These are phyloP conservation scores for Salvia miltiorrhiza DNA, from an alignment of 257 asterid species.

Conservation along the genomic window DNA sequence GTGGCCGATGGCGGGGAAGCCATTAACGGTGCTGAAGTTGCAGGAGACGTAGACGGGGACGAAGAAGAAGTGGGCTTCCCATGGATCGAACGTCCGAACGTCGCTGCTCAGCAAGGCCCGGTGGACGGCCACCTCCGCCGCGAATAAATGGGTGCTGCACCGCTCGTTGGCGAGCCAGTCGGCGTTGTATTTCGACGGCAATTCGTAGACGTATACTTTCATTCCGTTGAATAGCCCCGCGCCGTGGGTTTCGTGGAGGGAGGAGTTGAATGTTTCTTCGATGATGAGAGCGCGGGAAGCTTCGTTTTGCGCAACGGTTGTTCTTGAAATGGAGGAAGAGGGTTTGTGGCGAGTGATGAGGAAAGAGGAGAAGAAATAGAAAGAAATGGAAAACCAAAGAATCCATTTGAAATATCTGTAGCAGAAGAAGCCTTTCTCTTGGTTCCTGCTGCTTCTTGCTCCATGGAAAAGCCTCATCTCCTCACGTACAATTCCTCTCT, in stretches of 20 bases:
- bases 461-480: slow-evolving; percentile 51
- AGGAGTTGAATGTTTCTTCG: slow-evolving; percentile 34
- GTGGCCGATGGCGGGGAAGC: slow-evolving; percentile 90
- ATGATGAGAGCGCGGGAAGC: slow-evolving; percentile 57
- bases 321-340: slow-evolving; percentile 35
- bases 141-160: slow-evolving; percentile 70
- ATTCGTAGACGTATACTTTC: slow-evolving; percentile 61
- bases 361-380: slow-evolving; percentile 62
- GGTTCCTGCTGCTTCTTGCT: slow-evolving; percentile 23
- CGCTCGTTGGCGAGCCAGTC: slow-evolving; percentile 68
- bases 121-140: slow-evolving; percentile 92
- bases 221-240: slow-evolving; percentile 29
- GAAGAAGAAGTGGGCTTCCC: slow-evolving; percentile 81
- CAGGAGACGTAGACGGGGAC: slow-evolving; percentile 85
- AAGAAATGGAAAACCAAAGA: slow-evolving; percentile 60
- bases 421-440: slow-evolving; percentile 36
- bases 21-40: slow-evolving; percentile 79
- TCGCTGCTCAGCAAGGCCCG: slow-evolving; percentile 45
- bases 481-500: slow-evolving; percentile 26
- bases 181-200: slow-evolving; percentile 60
- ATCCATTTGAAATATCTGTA: slow-evolving; percentile 68
- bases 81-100: slow-evolving; percentile 54
- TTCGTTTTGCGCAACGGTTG: slow-evolving; percentile 37
- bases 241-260: too few species aligned
- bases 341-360: slow-evolving; percentile 42